Conservation (phyloP, 1,284 basidiomycete species). For the Microbotryum saponariae region DNA sequence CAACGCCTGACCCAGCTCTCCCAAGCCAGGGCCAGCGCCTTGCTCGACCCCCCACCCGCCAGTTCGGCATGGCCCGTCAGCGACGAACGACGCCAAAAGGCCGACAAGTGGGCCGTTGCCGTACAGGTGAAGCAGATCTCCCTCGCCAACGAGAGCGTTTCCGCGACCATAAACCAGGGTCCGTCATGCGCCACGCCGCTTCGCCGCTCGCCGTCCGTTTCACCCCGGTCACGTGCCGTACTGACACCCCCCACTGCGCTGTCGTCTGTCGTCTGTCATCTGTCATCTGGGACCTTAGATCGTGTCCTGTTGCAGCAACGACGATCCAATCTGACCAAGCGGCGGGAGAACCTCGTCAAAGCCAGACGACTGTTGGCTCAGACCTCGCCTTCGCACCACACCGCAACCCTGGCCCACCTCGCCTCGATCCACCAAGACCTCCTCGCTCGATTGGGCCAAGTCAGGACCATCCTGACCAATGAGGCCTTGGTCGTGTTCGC, state of each 20-base stretch:
- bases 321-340: not conserved
- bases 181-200: not conserved
- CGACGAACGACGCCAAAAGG: conserved; percentile 20
- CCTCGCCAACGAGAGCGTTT: conserved; percentile 4
- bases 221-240: not conserved
- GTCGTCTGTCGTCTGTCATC: not conserved
- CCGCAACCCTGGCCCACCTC: not conserved
- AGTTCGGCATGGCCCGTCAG: conserved; percentile 8
- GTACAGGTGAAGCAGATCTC: conserved; percentile 9
- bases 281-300: not conserved
- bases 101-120: conserved; percentile 20
- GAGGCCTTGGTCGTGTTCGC: conserved; percentile 22
- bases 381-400: not conserved
- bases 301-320: not conserved
- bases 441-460: not conserved
- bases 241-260: not conserved
- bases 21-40: conserved; percentile 6
- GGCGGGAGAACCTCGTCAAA: not conserved
- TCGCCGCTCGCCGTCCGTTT: not conserved
- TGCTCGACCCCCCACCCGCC: conserved; percentile 12
- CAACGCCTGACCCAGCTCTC: conserved; percentile 16
- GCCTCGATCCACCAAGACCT: not conserved
- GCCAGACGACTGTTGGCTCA: conserved; percentile 10
- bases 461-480: conserved; percentile 8
- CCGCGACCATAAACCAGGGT: conserved; percentile 1